A percentile compares a stretch with the other conserved stretches of the same genome.
Evolutionary conservation across 805 yeast species (phyloP).

Genomic region (Middelhovenomyces tepae): DNA sequence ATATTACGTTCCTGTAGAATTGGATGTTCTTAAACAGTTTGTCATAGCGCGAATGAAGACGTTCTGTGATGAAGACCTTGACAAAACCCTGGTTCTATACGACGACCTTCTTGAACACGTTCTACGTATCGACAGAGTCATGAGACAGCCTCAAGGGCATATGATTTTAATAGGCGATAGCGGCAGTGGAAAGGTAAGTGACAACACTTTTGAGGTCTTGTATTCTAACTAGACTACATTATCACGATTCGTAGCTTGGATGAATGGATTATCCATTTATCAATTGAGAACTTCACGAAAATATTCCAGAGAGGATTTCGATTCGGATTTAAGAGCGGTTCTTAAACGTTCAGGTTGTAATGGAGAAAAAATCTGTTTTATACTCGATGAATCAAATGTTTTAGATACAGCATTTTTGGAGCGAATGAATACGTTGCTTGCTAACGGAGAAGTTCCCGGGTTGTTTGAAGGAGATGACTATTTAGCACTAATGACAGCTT

Average conservation of each 20-base stretch:
- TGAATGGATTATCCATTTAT: constrained; percentile 59
- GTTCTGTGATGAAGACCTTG: constrained; percentile 73
- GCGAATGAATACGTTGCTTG: constrained; percentile 85
- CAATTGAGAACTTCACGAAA: constrained; percentile 49
- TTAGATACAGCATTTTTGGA: constrained; percentile 74
- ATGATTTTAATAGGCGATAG: constrained; percentile 75
- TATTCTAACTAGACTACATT: constrained; percentile 39
- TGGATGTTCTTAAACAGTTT: constrained; percentile 42
- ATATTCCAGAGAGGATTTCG: constrained; percentile 59
- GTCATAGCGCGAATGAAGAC: constrained; percentile 54
- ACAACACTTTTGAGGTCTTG: neutral
- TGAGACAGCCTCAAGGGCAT: constrained; percentile 85
- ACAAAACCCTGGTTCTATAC: constrained; percentile 50
- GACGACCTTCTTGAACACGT: constrained; percentile 68
- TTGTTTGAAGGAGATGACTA: constrained; percentile 71
- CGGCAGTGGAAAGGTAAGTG: constrained; percentile 57
- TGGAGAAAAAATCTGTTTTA: constrained; percentile 58
- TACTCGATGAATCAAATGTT: constrained; percentile 75
- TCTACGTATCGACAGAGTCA: constrained; percentile 69
- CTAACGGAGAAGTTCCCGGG: constrained; percentile 90
- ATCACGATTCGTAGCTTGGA: constrained; percentile 82
- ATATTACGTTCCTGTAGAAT: constrained; percentile 48
- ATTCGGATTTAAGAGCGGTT: constrained; percentile 46
- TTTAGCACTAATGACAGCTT: constrained; percentile 40
- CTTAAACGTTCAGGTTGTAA: constrained; percentile 42